phyloP scores from a whole-genome alignment of 129 eudicot genomes.

The Dittrichia graveolens region DNA sequence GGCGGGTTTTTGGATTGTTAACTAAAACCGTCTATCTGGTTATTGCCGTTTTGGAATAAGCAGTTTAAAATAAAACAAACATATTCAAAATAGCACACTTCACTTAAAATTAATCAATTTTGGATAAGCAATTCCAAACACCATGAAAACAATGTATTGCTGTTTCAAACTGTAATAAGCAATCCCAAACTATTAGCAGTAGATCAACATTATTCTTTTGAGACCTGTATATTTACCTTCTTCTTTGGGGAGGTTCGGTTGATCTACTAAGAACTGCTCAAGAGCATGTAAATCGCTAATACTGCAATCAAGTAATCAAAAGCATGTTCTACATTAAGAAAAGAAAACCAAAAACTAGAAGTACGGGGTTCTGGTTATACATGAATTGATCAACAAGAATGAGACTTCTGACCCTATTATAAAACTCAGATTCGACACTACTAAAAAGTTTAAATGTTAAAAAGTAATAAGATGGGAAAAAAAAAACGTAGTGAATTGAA shows the following conservation, averaged over 20 bases:
- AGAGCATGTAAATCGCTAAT: conserved; percentile 68
- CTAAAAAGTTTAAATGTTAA: too few species aligned
- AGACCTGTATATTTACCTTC: conserved; percentile 51
- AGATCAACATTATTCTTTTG: neutral
- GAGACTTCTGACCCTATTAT: too few species aligned
- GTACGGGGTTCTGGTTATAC: neutral
- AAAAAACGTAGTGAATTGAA: too few species aligned
- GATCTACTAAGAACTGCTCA: conserved; percentile 77
- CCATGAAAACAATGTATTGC: neutral
- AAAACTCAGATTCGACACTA: too few species aligned
- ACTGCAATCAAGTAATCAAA: conserved; percentile 43
- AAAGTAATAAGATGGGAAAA: too few species aligned
- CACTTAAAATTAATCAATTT: neutral
- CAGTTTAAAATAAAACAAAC: neutral
- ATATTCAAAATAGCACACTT: conserved; percentile 1
- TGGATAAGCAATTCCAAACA: neutral
- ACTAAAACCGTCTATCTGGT: neutral
- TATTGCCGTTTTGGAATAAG: neutral
- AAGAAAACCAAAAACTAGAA: neutral
- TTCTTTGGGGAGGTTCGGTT: conserved; percentile 77
- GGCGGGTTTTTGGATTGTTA: too few species aligned
- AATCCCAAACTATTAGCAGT: neutral
- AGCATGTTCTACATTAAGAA: neutral
- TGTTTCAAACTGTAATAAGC: neutral
- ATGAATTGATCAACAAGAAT: neutral